A percentile compares a stretch with the other conserved stretches of the same genome.
Conservation (phyloP, 192 early-diverging fungal genomes). For the Backusella australiensis region DNA sequence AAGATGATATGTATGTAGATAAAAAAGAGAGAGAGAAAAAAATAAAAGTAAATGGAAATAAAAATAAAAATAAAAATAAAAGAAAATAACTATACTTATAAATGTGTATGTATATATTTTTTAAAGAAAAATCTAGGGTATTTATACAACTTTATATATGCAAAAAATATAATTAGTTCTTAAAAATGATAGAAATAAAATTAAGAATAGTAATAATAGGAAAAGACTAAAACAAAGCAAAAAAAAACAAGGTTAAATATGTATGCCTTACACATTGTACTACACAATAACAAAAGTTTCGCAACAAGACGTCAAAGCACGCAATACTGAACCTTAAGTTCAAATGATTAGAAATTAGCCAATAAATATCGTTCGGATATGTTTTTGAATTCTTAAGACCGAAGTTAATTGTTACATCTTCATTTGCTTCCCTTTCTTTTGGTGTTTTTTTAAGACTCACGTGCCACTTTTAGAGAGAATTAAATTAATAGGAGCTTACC, state of each 20-base stretch:
- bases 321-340: constrained; percentile 9
- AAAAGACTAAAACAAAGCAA: not conserved
- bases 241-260: not conserved
- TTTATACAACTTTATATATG: not conserved
- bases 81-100: not conserved
- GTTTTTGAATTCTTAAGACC: constrained; percentile 1
- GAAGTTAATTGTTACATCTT: constrained; percentile 7
- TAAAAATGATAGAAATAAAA: constrained; percentile 2
- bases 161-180: not conserved
- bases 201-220: not conserved
- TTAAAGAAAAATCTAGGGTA: not conserved
- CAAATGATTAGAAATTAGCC: not conserved
- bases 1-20: not conserved
- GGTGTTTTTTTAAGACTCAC: not conserved
- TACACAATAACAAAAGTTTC: constrained; percentile 11
- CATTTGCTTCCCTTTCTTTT: not conserved
- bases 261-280: not conserved
- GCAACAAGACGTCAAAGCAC: constrained; percentile 21
- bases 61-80: not conserved
- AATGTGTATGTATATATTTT: not conserved
- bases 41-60: not conserved
- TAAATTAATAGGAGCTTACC: not conserved
- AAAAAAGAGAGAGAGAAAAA: not conserved
- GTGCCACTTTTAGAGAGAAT: not conserved
- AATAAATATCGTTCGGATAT: constrained; percentile 5